Base-by-base conservation (phyloP, 169 alveolate species). In the Plasmodium gaboni region DNA sequence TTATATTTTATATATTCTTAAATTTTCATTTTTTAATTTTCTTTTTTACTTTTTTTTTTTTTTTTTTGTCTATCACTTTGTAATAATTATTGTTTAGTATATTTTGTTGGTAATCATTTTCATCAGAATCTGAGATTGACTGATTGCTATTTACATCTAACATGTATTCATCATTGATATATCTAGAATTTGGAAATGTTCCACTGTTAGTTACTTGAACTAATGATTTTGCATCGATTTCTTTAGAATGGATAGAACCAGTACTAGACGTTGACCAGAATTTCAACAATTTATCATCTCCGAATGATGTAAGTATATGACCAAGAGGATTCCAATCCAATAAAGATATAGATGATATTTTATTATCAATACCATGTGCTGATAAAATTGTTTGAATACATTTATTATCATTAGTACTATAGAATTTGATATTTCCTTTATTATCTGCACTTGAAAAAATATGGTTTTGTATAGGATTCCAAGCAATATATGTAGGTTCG, bases 291-390 rank as follows among this genome's bases (percentile, higher is more conserved):
- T 91, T 89, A 89, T 96, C 96, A 64, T 95, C 97, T 51, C 97
- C 93, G 68, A 97, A 94, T 15, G 98, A 92, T 53, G 96, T 97
- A 61, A 96, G 95, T 89, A 96, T 63, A 76, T 96, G 98, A 1
- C 98, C 98, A 72, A 95, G 70, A 17, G 98, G 98, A 70, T 96
- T 97, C 97, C 97, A 96, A 69, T 94, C 97, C 87, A 95, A 85
- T 44, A 96, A 85, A 59, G 94, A 73, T 15, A 95, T 93, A 26
- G 93, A 87, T 42, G 92, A 89, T 48, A 92, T 87, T 55, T 93
- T 89, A 32, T 32, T 32, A 60, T 94, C 97, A 42, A 72, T 93
- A 10, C 88, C 73, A 24, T 78, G 91, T 10, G 86, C 83, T 22
- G 91, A 76, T 53, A 92, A 63, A 7, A 95, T 88, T 7, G 92